Conservation (phyloP, 2,329 filamentous ascomycete genomes). For the Beauveria bassiana region DNA sequence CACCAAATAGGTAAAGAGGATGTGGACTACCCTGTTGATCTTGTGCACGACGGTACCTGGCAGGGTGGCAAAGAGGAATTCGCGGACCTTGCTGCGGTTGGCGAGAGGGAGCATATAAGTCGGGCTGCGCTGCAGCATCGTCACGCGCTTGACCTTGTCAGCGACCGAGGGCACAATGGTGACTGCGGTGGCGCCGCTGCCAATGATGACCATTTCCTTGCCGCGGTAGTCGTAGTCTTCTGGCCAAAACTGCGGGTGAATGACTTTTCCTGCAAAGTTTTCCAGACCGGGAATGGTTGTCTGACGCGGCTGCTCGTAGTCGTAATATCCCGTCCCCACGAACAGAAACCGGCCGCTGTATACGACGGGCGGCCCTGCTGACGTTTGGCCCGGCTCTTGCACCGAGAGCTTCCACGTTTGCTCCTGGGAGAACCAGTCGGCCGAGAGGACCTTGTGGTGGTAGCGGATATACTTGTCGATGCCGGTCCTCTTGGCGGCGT, state of each 20-base stretch:
- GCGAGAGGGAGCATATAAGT: slow-evolving; percentile 56
- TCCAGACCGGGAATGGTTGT: slow-evolving; percentile 59
- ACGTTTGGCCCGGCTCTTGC: not conserved
- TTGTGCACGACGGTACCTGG: slow-evolving; percentile 38
- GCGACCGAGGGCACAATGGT: slow-evolving; percentile 67
- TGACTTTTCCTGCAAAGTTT: slow-evolving; percentile 53
- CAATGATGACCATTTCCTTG: slow-evolving; percentile 66
- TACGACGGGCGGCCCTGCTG: slow-evolving; percentile 11
- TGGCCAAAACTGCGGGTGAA: slow-evolving; percentile 74
- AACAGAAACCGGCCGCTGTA: slow-evolving; percentile 47
- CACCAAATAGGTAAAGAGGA: slow-evolving; percentile 13
- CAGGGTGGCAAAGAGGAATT: slow-evolving; percentile 34
- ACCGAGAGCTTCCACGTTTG: not conserved
- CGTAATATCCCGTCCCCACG: slow-evolving; percentile 61
- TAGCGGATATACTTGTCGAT: slow-evolving; percentile 29
- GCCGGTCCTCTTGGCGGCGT: slow-evolving; percentile 36
- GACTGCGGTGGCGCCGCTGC: slow-evolving; percentile 73
- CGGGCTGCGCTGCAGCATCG: slow-evolving; percentile 75
- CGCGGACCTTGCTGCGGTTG: slow-evolving; percentile 29
- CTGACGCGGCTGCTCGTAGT: slow-evolving; percentile 56
- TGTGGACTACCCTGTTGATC: slow-evolving; percentile 30
- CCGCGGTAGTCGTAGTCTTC: slow-evolving; percentile 54
- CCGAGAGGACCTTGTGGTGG: not conserved
- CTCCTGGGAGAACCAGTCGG: not conserved
- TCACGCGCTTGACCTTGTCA: slow-evolving; percentile 56